Evolutionary conservation across 2,329 filamentous ascomycete species (phyloP), one percentile per base, ranked within the genome.

Genomic region (Nemania diffusa): DNA sequence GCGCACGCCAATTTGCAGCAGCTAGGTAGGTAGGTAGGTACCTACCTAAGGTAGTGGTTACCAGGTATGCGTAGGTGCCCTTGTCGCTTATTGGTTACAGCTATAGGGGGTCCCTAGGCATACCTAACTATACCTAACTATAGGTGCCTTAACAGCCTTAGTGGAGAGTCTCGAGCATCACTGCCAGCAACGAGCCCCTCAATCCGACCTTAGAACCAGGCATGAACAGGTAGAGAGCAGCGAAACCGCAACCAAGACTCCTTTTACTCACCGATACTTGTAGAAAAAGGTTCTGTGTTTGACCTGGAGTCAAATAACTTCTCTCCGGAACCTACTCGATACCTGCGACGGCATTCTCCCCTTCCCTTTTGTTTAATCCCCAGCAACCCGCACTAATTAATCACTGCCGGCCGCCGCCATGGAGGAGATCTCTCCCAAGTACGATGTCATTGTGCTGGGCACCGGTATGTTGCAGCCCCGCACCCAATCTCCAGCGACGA

Each of bases 371-470:
- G 46, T 34, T 5, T 57, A 40, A 22, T 56, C 27, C 56, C 34
- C 44, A 32, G n/a, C 73, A 71, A 53, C 9, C 3, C 24, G 72
- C 70, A 71, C 74, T 71, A 67, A 48, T 61, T 46, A 64, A 67
- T 53, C 53, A 72, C 63, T 60, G 68, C 69, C 71, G 82, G 87
- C 71, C 83, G 98, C 71, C 82, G 87, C 71, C 83, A 98, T 98
- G 96, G 96, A 98, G 80, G 96, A 98, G 84, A 97, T 99, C 80
- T 93, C 94, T 75, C 92, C 93, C 80, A 94, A 97, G 84, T 99
- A 99, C 88, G 96, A 99, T 88, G 93, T 97, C 82, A 90, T 99
- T 80, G 96, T 99, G 80, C 90, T 99, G 81, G 96, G 96, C 87
- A 99, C 96, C 81, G 94, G 94, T 97, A 86, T 79, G 88, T 73